Conservation (phyloP, 805 yeast species). For the Ogataea corticis region DNA sequence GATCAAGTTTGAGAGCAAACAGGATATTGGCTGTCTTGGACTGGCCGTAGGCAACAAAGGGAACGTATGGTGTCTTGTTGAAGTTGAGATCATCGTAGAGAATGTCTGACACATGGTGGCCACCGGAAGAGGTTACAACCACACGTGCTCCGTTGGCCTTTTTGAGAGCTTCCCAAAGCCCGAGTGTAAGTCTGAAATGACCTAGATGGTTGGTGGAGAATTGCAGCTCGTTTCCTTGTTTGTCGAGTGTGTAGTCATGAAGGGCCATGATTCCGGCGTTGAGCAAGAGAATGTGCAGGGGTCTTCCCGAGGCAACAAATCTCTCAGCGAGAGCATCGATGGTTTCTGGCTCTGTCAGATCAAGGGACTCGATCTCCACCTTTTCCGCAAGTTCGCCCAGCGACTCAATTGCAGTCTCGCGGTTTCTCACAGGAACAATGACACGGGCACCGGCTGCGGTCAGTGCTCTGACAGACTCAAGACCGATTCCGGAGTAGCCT, state of each 20-base stretch:
- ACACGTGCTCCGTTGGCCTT: conserved; percentile 7
- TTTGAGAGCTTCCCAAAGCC: not conserved
- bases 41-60: conserved; percentile 2
- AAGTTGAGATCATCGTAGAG: conserved; percentile 1
- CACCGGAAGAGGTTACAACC: not conserved
- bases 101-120: not conserved
- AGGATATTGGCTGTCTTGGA: conserved; percentile 1
- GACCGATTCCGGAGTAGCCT: conserved; percentile 6
- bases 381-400: conserved; percentile 2
- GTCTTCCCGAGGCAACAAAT: not conserved
- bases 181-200: not conserved
- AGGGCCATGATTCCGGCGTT: conserved; percentile 9
- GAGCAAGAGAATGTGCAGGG: conserved; percentile 5
- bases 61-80: not conserved
- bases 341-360: conserved; percentile 1
- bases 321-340: not conserved
- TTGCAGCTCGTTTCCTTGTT: conserved; percentile 5
- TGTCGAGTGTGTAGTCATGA: not conserved
- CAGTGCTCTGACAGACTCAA: conserved; percentile 5
- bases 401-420: not conserved
- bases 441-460: conserved; percentile 3
- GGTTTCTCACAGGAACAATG: conserved; percentile 5
- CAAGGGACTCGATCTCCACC: conserved; percentile 6
- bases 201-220: conserved; percentile 5
- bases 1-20: conserved; percentile 1